These are phyloP conservation scores for Prunella vulgaris DNA, from an alignment of 257 asterid genomes.

Conservation along the genomic window DNA sequence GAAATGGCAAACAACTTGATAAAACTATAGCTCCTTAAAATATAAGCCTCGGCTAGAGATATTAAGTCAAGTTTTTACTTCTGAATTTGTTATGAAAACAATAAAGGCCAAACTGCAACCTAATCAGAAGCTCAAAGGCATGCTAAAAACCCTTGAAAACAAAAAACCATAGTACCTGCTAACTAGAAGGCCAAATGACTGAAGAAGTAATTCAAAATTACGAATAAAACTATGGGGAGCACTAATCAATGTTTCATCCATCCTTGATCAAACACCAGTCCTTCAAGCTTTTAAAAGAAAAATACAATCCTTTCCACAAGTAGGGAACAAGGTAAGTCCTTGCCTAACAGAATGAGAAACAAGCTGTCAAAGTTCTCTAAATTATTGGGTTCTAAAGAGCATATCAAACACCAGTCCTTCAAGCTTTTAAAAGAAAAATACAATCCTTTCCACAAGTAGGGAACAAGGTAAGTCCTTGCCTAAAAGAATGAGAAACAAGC, in stretches of 20 bases:
- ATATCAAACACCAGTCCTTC: not conserved
- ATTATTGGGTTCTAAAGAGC: not conserved
- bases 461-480: not conserved
- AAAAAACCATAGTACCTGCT: not conserved
- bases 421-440: constrained; percentile 1
- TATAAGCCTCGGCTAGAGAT: not conserved
- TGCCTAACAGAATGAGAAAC: not conserved
- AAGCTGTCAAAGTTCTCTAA: not conserved
- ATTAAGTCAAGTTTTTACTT: not conserved
- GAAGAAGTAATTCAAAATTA: not conserved
- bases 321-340: not conserved
- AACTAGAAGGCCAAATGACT: not conserved
- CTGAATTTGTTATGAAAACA: not conserved
- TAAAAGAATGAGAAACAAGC: not conserved
- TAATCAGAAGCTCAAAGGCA: not conserved
- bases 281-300: not conserved
- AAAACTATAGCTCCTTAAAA: not conserved
- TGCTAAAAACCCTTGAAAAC: not conserved
- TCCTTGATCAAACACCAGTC: constrained; percentile 4
- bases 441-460: too few relatives aligned
- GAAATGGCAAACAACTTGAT: not conserved
- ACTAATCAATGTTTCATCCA: not conserved
- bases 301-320: too few relatives aligned
- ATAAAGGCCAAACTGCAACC: not conserved
- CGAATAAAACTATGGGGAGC: not conserved